Evolutionary conservation across 2,329 filamentous ascomycete species (phyloP).

Genomic region (Paecilomyces dactylethromorphus): DNA sequence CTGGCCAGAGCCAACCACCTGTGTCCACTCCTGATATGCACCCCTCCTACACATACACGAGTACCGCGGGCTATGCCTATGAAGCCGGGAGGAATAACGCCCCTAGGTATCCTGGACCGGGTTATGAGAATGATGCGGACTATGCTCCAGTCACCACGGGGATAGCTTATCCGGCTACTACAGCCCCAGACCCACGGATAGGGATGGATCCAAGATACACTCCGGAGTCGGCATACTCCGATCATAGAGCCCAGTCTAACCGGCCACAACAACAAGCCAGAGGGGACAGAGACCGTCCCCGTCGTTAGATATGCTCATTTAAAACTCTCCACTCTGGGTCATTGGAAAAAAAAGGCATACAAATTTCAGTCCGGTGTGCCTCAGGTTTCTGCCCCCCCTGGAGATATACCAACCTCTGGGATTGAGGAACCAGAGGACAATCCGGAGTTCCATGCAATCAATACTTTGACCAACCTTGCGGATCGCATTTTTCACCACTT

Average conservation of each 20-base stretch:
- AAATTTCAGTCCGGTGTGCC: neutral
- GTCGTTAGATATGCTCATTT: conserved; percentile 22
- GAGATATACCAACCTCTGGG: neutral
- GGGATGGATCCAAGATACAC: conserved; percentile 39
- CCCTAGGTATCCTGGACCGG: conserved; percentile 35
- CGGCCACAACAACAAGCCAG: conserved; percentile 33
- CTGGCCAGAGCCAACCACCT: conserved; percentile 27
- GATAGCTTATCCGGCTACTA: conserved; percentile 34
- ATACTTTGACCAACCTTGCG: conserved; percentile 3
- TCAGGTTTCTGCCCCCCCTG: neutral
- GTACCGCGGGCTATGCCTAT: conserved; percentile 27
- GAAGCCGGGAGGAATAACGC: conserved; percentile 32
- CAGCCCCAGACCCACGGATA: conserved; percentile 36
- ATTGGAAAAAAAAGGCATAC: neutral
- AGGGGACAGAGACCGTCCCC: conserved; percentile 29
- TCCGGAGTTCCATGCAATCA: neutral
- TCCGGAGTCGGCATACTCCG: conserved; percentile 28
- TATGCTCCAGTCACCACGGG: conserved; percentile 35
- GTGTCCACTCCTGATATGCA: conserved; percentile 33
- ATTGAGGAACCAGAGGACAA: neutral
- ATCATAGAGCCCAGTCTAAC: conserved; percentile 22
- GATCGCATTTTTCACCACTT: conserved; percentile 1
- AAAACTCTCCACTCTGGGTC: neutral
- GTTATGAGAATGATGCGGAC: conserved; percentile 36
- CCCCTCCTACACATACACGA: conserved; percentile 32